Base-by-base conservation (phyloP, 2,329 filamentous ascomycete genomes). In the Fusarium sarcochroum region DNA sequence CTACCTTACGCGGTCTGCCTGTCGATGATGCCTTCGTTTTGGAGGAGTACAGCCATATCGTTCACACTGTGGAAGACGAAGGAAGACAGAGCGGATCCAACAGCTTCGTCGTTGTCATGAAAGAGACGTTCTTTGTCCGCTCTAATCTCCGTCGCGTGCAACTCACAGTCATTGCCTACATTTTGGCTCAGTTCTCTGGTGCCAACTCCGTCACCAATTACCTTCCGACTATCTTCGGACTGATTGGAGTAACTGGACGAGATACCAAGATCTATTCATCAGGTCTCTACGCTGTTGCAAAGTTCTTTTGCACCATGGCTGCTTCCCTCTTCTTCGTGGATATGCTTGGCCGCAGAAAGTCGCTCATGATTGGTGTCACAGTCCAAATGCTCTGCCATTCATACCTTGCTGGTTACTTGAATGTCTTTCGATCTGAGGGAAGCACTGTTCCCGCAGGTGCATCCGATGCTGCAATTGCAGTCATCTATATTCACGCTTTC, bases 91-190 rank as follows among this genome's bases (percentile, higher is more conserved):
- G 53, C 3, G 60, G 64, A 35, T 47, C 59, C 20, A 53, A 25
- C 13, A 47, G 60, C 7, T 64, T 65, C 20, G 6, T 65, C 6
- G 60, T 46, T n/a, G 47, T 61, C 5, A 53, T 54, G 52, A 65
- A 65, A 35, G 62, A 65, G 41, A 47, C 64, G 1, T 68, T 69
- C 23, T 30, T 63, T 21, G 61, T 70, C 38, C 11, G 46, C n/a
- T 70, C 62, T n/a, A 70, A 70, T 20, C 45, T 70, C 3, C 49
- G 66, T 21, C 62, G 67, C 4, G 51, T 70, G 0, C 68, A 70
- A 6, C 66, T 69, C 20, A 65, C 66, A 10, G 59, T 68, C 8
- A 70, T 70, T 52, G 66, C 68, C 2, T 68, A 70, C 7, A 65
- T 70, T 15, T 32, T 70, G 6, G 67, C 67, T 4, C 63, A 70